Evolutionary conservation across 768 basidiomycete genomes (phyloP).

Genomic region (Amanita fuliginea): DNA sequence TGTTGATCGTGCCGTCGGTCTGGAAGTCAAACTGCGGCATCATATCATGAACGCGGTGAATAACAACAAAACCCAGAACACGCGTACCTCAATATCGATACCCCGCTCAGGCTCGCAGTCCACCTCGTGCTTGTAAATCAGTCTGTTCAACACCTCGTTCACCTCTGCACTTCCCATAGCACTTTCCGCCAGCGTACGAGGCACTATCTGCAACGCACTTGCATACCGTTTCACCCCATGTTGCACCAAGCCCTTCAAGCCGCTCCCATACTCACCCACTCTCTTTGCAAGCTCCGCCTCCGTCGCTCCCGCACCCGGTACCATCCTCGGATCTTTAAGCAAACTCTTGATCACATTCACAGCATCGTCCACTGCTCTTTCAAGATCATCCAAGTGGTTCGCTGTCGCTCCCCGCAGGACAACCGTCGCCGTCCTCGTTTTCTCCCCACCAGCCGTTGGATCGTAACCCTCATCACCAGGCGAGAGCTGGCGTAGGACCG

Average conservation of each 20-base stretch:
- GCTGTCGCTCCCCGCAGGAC: slow-evolving; percentile 92
- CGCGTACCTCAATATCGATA: slow-evolving; percentile 75
- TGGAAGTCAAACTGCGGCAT: slow-evolving; percentile 40
- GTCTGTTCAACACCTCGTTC: slow-evolving; percentile 79
- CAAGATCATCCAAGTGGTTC: slow-evolving; percentile 91
- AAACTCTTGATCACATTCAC: slow-evolving; percentile 92
- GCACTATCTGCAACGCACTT: slow-evolving; percentile 83
- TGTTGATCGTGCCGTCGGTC: slow-evolving; percentile 62
- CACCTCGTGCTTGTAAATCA: slow-evolving; percentile 86
- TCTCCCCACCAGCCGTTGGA: slow-evolving; percentile 41
- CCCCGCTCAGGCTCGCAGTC: slow-evolving; percentile 68
- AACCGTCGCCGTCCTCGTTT: slow-evolving; percentile 85
- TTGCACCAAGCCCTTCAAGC: slow-evolving; percentile 84
- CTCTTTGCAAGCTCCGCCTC: slow-evolving; percentile 87
- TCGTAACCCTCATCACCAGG: slow-evolving; percentile 58
- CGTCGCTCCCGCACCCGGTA: slow-evolving; percentile 90
- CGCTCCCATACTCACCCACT: slow-evolving; percentile 79
- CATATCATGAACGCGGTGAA: neutral
- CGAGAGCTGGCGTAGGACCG: slow-evolving; percentile 80
- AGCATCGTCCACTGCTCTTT: slow-evolving; percentile 93
- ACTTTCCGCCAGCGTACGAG: slow-evolving; percentile 89
- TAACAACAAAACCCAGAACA: neutral
- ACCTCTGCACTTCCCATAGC: slow-evolving; percentile 86
- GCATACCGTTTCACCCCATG: slow-evolving; percentile 90
- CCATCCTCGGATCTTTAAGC: slow-evolving; percentile 80